Conservation (phyloP, 2,329 filamentous ascomycete species). For the Teratosphaeria epicoccoides region DNA sequence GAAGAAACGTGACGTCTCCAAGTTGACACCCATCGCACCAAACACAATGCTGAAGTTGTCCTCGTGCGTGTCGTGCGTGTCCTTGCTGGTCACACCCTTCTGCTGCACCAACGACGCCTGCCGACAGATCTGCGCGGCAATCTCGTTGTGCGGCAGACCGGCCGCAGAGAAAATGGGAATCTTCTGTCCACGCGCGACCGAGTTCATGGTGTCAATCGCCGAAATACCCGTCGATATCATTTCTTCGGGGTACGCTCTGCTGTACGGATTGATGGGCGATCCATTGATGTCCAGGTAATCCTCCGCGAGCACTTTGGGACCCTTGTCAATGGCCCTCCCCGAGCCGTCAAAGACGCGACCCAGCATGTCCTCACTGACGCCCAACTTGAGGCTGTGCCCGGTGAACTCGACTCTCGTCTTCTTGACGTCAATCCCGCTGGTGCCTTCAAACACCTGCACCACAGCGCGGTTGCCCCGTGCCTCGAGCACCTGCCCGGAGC, state of each 20-base stretch:
- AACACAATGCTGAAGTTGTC: slow-evolving; percentile 99
- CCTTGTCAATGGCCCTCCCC: slow-evolving; percentile 95
- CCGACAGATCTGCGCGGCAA: slow-evolving; percentile 96
- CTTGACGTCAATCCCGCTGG: slow-evolving; percentile 94
- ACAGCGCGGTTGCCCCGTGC: slow-evolving; percentile 91
- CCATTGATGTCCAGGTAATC: slow-evolving; percentile 99
- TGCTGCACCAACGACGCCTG: slow-evolving; percentile 86
- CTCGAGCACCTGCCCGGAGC: slow-evolving; percentile 92
- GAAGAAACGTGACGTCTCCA: slow-evolving; percentile 98
- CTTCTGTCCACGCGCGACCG: slow-evolving; percentile 95
- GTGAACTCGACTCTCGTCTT: slow-evolving; percentile 98
- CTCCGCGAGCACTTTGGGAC: slow-evolving; percentile 93
- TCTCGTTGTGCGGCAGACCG: slow-evolving; percentile 98
- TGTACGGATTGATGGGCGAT: slow-evolving; percentile 96
- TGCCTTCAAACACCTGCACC: slow-evolving; percentile 98
- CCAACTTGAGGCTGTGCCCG: slow-evolving; percentile 92
- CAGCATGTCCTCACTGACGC: slow-evolving; percentile 98
- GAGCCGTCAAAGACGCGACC: slow-evolving; percentile 98
- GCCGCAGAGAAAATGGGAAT: slow-evolving; percentile 98
- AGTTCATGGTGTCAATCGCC: slow-evolving; percentile 91
- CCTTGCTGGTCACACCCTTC: slow-evolving; percentile 56
- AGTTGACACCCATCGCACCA: slow-evolving; percentile 99
- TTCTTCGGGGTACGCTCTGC: slow-evolving; percentile 95
- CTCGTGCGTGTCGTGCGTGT: slow-evolving; percentile 88
- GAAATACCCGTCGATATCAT: slow-evolving; percentile 99